These are phyloP conservation scores for Penicillium sp. DNA, from an alignment of 2,329 filamentous ascomycete genomes.

Conservation along the genomic window DNA sequence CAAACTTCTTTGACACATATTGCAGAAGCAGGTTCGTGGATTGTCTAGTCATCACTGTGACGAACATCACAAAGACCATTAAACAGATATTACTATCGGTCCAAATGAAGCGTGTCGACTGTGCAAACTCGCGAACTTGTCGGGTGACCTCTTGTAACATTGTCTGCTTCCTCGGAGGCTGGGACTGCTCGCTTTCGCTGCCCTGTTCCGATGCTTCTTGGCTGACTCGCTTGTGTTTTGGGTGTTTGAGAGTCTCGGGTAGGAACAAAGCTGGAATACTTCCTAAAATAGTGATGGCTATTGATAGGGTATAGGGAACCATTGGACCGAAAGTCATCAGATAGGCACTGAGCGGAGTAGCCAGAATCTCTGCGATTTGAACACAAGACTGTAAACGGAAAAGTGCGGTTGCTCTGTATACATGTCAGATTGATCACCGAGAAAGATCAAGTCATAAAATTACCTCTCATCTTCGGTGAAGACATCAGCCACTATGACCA, in stretches of 20 bases:
- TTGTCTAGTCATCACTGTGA: constrained; percentile 24
- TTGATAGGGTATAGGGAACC: constrained; percentile 24
- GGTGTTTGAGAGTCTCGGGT: constrained; percentile 25
- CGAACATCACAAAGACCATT: constrained; percentile 25
- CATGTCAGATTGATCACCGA: neutral
- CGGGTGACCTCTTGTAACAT: constrained; percentile 10
- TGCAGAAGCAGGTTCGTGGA: constrained; percentile 29
- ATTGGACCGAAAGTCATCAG: constrained; percentile 28
- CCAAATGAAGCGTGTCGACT: constrained; percentile 29
- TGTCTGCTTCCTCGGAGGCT: constrained; percentile 8
- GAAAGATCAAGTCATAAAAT: neutral
- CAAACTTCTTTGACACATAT: constrained; percentile 32
- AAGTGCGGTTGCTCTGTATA: constrained; percentile 24
- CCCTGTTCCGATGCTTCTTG: neutral
- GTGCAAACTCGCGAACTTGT: constrained; percentile 21
- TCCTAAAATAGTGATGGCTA: constrained; percentile 14
- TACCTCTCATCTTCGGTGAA: constrained; percentile 33
- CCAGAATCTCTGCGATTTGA: constrained; percentile 27
- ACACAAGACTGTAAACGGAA: constrained; percentile 25
- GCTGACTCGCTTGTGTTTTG: constrained; percentile 10
- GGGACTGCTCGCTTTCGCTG: neutral
- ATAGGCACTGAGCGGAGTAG: constrained; percentile 29
- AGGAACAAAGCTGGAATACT: constrained; percentile 16
- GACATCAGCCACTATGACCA: constrained; percentile 30
- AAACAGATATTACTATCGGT: constrained; percentile 21